Evolutionary conservation across 2,329 filamentous ascomycete genomes (phyloP).

Genomic region (Penicillium decumbens): DNA sequence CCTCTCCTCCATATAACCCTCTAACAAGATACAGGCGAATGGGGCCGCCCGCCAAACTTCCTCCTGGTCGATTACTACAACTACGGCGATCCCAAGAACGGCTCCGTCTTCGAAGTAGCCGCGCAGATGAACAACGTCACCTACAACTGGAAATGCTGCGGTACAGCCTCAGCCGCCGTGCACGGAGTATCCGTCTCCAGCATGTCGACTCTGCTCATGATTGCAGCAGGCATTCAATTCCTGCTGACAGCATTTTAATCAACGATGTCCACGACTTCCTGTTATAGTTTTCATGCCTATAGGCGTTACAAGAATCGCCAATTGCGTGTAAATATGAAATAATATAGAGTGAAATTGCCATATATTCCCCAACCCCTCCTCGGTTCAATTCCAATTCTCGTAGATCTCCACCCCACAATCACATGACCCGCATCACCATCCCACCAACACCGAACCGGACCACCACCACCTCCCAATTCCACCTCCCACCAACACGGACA

Average conservation of each 20-base stretch:
- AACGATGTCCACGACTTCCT: slow-evolving; percentile 7
- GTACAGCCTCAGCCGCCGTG: slow-evolving; percentile 26
- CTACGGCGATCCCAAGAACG: slow-evolving; percentile 55
- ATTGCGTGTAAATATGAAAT: slow-evolving; percentile 1
- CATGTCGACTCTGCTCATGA: slow-evolving; percentile 19
- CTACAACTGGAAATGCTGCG: slow-evolving; percentile 50
- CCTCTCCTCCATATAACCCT: neutral
- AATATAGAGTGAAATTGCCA: neutral
- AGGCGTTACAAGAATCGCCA: no score
- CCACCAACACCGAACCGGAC: neutral
- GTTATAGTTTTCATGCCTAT: neutral
- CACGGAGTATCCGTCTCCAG: slow-evolving; percentile 17
- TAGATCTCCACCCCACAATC: neutral
- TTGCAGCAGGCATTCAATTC: slow-evolving; percentile 24
- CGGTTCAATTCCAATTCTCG: neutral
- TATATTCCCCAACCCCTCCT: neutral
- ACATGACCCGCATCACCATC: slow-evolving; percentile 5
- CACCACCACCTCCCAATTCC: no score
- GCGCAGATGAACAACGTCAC: slow-evolving; percentile 68
- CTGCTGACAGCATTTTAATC: slow-evolving; percentile 23
- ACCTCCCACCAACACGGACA: neutral
- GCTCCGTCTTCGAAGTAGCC: slow-evolving; percentile 72
- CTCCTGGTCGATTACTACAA: slow-evolving; percentile 86
- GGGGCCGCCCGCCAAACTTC: slow-evolving; percentile 69
- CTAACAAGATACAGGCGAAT: slow-evolving; percentile 40